These are phyloP conservation scores for Aspergillus neotritici DNA, from an alignment of 2,329 filamentous ascomycete species.

Conservation along the genomic window DNA sequence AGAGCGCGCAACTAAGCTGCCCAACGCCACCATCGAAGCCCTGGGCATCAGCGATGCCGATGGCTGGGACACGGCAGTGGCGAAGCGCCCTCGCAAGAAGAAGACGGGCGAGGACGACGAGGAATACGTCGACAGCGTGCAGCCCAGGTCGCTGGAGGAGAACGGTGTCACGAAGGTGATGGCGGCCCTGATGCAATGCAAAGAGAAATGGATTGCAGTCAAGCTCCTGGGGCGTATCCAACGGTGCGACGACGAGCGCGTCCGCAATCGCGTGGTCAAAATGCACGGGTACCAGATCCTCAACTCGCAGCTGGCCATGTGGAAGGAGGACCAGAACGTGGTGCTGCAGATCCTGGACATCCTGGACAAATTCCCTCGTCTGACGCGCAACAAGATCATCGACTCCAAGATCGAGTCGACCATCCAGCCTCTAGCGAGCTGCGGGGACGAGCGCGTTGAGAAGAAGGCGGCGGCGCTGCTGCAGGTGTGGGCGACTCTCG, in stretches of 20 bases:
- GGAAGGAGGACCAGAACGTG: conserved; percentile 84
- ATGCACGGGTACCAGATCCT: conserved; percentile 98
- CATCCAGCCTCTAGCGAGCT: conserved; percentile 61
- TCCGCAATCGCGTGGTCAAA: conserved; percentile 81
- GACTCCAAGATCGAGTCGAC: conserved; percentile 90
- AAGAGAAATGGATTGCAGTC: conserved; percentile 98
- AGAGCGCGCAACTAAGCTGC: conserved; percentile 86
- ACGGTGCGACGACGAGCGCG: conserved; percentile 75
- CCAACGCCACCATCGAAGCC: conserved; percentile 83
- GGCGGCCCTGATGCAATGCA: conserved; percentile 94
- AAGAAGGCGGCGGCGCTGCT: conserved; percentile 66
- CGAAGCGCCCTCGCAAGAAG: conserved; percentile 89
- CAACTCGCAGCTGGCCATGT: conserved; percentile 77
- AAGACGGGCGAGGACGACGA: conserved; percentile 86
- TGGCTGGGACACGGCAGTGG: conserved; percentile 82
- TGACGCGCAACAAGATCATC: conserved; percentile 94
- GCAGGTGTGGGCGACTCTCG: conserved; percentile 80
- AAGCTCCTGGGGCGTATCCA: conserved; percentile 89
- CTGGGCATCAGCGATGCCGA: conserved; percentile 91
- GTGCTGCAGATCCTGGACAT: conserved; percentile 85
- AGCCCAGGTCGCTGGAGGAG: conserved; percentile 72
- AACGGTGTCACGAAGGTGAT: conserved; percentile 88
- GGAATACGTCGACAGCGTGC: conserved; percentile 86
- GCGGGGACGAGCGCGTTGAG: conserved; percentile 69
- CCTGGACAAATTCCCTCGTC: conserved; percentile 76